Base-by-base conservation (phyloP, 345 rosid species). In the Cardamine occulta region DNA sequence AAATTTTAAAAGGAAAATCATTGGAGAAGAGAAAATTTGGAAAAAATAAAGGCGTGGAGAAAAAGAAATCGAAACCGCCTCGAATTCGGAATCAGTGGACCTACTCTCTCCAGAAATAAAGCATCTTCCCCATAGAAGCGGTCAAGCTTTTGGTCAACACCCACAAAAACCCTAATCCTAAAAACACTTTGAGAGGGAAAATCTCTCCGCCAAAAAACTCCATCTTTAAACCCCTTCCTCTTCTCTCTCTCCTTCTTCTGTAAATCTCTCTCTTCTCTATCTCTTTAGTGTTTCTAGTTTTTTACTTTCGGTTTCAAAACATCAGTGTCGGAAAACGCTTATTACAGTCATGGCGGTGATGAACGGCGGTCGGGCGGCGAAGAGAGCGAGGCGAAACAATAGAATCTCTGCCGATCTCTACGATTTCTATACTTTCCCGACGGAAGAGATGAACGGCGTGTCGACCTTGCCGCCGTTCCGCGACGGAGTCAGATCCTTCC, bases 351-450 rank as follows among this genome's bases (percentile, higher is more conserved):
- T 74, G 75, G 76, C 66, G 75, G 80, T 75, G 63, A 74, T 54
- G 76, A 75, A 75, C 71, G 79, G 62, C 56, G 73, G 63, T 77
- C 76, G 89, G 63, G 86, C 90, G 6, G 53, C 82, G 19, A 88
- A 90, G 79, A 80, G 88, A 57, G 79, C 80, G 39, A 84, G 76
- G 49, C 75, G 86, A 45, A 80, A 74, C 82, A 75, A 49, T 77
- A 71, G 88, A 31, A 66, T 86, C 74, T 84, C 86, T 6, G 88
- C 91, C 34, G 85, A 84, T 77, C 84, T 80, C 42, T 65, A 80
- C 79, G 85, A 85, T 65, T 81, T 90, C 59, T 69, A 72, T 31
- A 32, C 83, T 37, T 90, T 85, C 40, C 86, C 88, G 24, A 12
- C 58, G 49, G 52, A 60, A 37, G 49, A 32, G 11, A 62, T 45